These are phyloP conservation scores for Claviceps sp. DNA, from an alignment of 2,329 filamentous ascomycete genomes.

Conservation along the genomic window DNA sequence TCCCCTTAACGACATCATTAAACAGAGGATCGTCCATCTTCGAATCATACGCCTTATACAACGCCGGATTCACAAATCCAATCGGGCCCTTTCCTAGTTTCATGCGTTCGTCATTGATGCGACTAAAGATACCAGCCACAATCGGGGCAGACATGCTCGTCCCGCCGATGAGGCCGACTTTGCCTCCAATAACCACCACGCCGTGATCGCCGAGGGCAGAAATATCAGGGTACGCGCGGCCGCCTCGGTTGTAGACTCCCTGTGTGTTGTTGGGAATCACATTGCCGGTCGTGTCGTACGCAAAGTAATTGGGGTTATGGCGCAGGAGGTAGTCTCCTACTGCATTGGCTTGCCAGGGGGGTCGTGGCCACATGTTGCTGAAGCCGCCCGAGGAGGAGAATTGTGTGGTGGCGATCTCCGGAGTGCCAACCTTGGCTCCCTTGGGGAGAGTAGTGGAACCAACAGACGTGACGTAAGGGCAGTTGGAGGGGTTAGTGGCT, in stretches of 20 bases:
- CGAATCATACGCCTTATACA: constrained; percentile 10
- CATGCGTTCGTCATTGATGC: constrained; percentile 18
- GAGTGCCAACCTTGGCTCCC: constrained; percentile 4
- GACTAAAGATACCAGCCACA: constrained; percentile 20
- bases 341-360: constrained; percentile 30
- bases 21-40: constrained; percentile 6
- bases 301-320: constrained; percentile 7
- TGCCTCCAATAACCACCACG: constrained; percentile 28
- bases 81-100: constrained; percentile 15
- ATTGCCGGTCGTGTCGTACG: constrained; percentile 9
- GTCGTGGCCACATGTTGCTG: constrained; percentile 32
- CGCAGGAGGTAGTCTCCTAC: constrained; percentile 7
- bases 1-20: constrained; percentile 8
- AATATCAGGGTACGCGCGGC: constrained; percentile 36
- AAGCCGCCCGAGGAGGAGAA: constrained; percentile 37
- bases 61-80: constrained; percentile 22
- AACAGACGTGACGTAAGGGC: constrained; percentile 36
- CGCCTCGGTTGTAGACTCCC: constrained; percentile 30
- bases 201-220: constrained; percentile 30
- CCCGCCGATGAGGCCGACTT: constrained; percentile 30
- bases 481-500: constrained; percentile 31
- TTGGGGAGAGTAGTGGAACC: constrained; percentile 29
- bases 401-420: constrained; percentile 13
- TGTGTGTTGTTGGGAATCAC: constrained; percentile 6
- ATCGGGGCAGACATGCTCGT: constrained; percentile 29